Conservation (phyloP, 2,329 filamentous ascomycete species). For the Xylaria sp. region DNA sequence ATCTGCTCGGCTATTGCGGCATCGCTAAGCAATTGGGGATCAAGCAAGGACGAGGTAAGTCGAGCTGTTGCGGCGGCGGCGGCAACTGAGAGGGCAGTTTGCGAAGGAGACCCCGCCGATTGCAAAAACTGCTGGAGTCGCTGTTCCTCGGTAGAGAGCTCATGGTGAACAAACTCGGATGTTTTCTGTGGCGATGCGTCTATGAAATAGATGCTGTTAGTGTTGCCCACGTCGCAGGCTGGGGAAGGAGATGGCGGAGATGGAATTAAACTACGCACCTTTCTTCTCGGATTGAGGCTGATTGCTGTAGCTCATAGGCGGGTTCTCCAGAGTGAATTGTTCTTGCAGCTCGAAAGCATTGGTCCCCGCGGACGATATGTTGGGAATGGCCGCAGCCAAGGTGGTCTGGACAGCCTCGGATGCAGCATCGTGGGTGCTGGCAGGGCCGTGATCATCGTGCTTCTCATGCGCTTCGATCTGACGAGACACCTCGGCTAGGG, state of each 20-base stretch:
- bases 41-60: slow-evolving; percentile 64
- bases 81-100: slow-evolving; percentile 64
- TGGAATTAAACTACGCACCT: slow-evolving; percentile 46
- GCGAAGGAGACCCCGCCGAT: slow-evolving; percentile 53
- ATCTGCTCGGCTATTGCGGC: slow-evolving; percentile 38
- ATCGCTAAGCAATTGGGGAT: slow-evolving; percentile 57
- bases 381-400: slow-evolving; percentile 38
- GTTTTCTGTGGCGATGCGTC: slow-evolving; percentile 34
- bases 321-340: slow-evolving; percentile 67
- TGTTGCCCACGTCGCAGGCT: background rate
- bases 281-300: slow-evolving; percentile 51
- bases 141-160: slow-evolving; percentile 60
- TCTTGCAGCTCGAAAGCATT: slow-evolving; percentile 64
- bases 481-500: slow-evolving; percentile 86
- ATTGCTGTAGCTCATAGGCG: slow-evolving; percentile 61
- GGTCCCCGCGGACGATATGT: slow-evolving; percentile 25
- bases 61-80: slow-evolving; percentile 67
- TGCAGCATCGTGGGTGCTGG: slow-evolving; percentile 36
- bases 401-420: slow-evolving; percentile 42
- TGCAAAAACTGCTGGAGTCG: slow-evolving; percentile 57
- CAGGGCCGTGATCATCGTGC: slow-evolving; percentile 58
- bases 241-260: background rate
- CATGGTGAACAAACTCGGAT: slow-evolving; percentile 40
- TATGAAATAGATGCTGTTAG: slow-evolving; percentile 34
- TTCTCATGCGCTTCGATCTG: slow-evolving; percentile 76